These are phyloP conservation scores for Leccinum boreale DNA, from an alignment of 768 basidiomycete genomes.

Conservation along the genomic window DNA sequence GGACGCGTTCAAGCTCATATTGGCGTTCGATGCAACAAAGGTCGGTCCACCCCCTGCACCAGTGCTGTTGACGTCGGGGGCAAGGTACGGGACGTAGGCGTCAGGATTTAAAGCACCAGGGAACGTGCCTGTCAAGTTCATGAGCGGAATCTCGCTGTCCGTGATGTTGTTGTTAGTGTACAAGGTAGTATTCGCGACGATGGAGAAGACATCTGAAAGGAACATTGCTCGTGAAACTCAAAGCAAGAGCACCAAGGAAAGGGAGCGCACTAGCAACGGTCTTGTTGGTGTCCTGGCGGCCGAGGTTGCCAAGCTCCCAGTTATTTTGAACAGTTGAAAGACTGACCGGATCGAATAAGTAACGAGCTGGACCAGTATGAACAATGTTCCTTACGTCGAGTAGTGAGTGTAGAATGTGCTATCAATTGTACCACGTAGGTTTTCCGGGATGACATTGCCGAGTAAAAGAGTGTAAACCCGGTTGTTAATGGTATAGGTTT, in stretches of 20 bases:
- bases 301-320: slow-evolving; percentile 60
- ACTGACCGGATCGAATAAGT: slow-evolving; percentile 11
- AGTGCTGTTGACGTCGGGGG: slow-evolving; percentile 37
- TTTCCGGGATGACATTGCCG: slow-evolving; percentile 43
- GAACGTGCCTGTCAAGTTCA: slow-evolving; percentile 41
- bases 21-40: slow-evolving; percentile 33
- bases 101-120: slow-evolving; percentile 43
- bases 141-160: slow-evolving; percentile 27
- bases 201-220: slow-evolving; percentile 45
- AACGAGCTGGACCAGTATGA: neutral
- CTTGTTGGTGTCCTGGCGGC: slow-evolving; percentile 54
- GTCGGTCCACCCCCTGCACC: slow-evolving; percentile 45
- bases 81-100: slow-evolving; percentile 41
- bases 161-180: slow-evolving; percentile 40
- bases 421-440: slow-evolving; percentile 45
- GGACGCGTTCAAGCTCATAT: slow-evolving; percentile 33
- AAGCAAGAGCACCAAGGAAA: neutral
- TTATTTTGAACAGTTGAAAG: slow-evolving; percentile 57
- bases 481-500: slow-evolving; percentile 41
- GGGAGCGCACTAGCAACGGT: slow-evolving; percentile 21
- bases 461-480: slow-evolving; percentile 43
- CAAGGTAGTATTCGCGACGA: slow-evolving; percentile 46
- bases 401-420: slow-evolving; percentile 60
- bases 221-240: neutral
- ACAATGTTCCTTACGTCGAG: slow-evolving; percentile 33